Conservation (phyloP, 108 stramenopile genomes). For the Cyclotella cryptica region DNA sequence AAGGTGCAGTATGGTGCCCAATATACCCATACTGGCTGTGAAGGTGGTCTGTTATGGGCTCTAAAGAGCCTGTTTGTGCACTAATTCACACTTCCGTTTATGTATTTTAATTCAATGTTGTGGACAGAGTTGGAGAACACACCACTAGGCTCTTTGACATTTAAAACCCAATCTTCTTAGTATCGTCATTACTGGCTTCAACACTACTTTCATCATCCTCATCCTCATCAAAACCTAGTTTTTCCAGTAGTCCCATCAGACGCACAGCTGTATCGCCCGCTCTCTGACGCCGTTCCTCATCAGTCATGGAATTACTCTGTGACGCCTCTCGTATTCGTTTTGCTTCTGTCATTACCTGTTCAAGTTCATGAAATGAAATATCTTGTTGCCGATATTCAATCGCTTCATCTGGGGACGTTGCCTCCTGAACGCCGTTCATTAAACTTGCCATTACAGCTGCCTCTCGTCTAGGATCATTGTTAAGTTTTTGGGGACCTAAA, state of each 20-base stretch:
- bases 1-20: too few relatives aligned
- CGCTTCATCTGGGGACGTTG: neutral
- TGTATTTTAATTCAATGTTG: too few relatives aligned
- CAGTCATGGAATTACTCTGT: conserved; percentile 61
- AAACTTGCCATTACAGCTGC: conserved; percentile 31
- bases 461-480: conserved; percentile 27
- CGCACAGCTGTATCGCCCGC: conserved; percentile 84
- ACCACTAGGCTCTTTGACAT: too few relatives aligned
- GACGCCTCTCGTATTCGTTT: conserved; percentile 73
- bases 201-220: conserved; percentile 63
- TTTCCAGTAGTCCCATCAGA: conserved; percentile 77
- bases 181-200: conserved; percentile 23
- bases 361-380: conserved; percentile 68
- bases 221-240: conserved; percentile 76
- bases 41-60: too few relatives aligned
- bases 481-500: conserved; percentile 24
- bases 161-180: too few relatives aligned
- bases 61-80: too few relatives aligned
- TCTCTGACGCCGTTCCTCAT: conserved; percentile 74
- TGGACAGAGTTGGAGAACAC: too few relatives aligned
- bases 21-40: too few relatives aligned
- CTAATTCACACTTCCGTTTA: too few relatives aligned
- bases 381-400: conserved; percentile 21
- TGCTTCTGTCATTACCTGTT: conserved; percentile 70
- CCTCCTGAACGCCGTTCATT: conserved; percentile 29